Conservation (phyloP, 306 rosid genomes). For the Abrus pulchellus region DNA sequence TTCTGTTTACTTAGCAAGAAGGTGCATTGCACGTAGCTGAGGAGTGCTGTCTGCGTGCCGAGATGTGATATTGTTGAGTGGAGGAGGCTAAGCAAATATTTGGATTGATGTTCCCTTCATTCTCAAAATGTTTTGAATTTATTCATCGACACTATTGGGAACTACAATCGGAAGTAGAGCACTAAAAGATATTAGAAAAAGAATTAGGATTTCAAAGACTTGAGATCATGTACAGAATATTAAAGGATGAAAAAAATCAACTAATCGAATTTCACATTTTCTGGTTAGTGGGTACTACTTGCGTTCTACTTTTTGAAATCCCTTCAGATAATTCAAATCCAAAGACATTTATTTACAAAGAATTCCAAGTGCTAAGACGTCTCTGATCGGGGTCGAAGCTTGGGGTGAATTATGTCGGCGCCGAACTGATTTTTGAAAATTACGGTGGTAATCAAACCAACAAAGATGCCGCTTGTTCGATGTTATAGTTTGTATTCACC, state of each 20-base stretch:
- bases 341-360: no score
- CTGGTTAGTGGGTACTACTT: background rate
- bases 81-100: background rate
- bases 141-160: background rate
- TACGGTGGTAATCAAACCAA: background rate
- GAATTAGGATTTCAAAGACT: no score
- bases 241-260: no score
- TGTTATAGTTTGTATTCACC: background rate
- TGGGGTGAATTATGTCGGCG: background rate
- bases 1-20: background rate
- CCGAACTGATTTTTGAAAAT: background rate
- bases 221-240: no score
- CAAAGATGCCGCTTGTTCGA: background rate
- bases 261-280: background rate
- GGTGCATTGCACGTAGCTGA: conserved; percentile 11
- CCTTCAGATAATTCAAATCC: no score
- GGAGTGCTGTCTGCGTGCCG: background rate
- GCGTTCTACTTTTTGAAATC: background rate
- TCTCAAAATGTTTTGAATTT: background rate
- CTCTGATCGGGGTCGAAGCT: background rate
- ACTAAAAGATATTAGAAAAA: background rate
- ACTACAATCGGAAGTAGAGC: background rate
- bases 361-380: background rate
- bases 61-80: background rate
- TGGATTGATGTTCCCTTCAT: background rate